Base-by-base conservation (phyloP, 73 alveolate genomes). In the Paramecium sonneborni region DNA sequence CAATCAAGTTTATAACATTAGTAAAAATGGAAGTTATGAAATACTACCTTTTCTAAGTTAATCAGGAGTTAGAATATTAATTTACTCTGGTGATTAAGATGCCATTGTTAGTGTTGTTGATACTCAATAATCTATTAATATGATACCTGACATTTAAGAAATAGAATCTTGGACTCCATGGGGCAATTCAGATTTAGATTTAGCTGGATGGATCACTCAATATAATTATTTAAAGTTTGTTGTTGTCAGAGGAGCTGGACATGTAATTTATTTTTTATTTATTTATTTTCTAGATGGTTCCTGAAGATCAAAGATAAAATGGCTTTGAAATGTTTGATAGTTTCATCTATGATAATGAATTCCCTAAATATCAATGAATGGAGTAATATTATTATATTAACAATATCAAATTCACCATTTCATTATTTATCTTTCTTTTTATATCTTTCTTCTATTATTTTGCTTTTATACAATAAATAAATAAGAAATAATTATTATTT, bases 71-170 rank as follows among this genome's bases (percentile, higher is more conserved):
- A 95, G 94, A 57, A 87, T 95, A 23, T 87, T 95, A 52, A 92
- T 85, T 37, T 95, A 92, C 93, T 92, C 96, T 39, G 98, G 98
- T 15, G 97, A 94, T 90, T 48, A 95, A 24, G 98, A 95, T 85
- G 97, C 96, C 5, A 96, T 88, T 18, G 95, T 95, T 6, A 96
- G 97, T 32, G 92, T 94, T 20, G 74, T 87, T 28, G 97, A 96
- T 6, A 94, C 98, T 12, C 41, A 55, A 57, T 70, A 79, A 6
- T 94, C 97, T 95, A 94, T 95, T 62, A 46, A 28, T 34, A 89
- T 57, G 41, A 38, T 79, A 10, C 76, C 69, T 3, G 76, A 30
- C 3, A 39, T 79, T 0, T 5, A 26, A 39, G 90, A 79, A 46
- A 23, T 32, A 8, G 55, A 18, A 3, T 15, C 90, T 7, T 79